Conservation (phyloP, 257 asterid species). For the Lantana camara region DNA sequence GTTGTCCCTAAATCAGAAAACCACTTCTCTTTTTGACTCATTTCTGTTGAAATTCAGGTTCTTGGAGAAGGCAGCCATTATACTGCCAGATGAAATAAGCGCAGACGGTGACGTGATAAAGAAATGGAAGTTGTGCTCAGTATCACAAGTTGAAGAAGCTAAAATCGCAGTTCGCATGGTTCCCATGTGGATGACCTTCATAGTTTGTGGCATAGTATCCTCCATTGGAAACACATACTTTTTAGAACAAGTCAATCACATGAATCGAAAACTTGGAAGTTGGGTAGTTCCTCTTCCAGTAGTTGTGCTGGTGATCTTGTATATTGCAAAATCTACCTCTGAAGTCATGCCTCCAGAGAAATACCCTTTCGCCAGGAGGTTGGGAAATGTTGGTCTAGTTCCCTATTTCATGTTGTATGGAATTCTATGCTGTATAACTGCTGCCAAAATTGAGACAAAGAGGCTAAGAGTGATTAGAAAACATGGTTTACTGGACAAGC, state of each 20-base stretch:
- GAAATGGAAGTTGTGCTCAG: constrained; percentile 46
- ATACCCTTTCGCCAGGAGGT: no score
- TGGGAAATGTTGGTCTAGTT: no score
- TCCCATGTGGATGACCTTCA: no score
- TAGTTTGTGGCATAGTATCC: no score
- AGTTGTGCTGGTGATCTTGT: constrained; percentile 32
- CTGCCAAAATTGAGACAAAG: no score
- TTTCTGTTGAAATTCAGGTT: constrained; percentile 42
- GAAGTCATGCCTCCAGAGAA: no score
- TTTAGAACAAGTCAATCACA: constrained; percentile 56
- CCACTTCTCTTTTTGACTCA: no score
- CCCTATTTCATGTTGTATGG: constrained; percentile 42
- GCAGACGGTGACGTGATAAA: not conserved
- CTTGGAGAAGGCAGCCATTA: constrained; percentile 74
- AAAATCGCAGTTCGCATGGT: no score
- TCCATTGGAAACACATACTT: no score
- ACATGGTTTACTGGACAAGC: not conserved
- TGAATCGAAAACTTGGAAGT: constrained; percentile 52
- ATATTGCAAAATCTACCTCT: constrained; percentile 13
- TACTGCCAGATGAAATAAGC: constrained; percentile 15
- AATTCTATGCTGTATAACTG: constrained; percentile 49
- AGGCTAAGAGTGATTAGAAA: no score
- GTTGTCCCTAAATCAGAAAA: no score
- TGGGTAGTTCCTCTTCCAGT: constrained; percentile 48
- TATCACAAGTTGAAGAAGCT: constrained; percentile 54